phyloP scores from a whole-genome alignment of 768 basidiomycete species.

The Auriscalpium orientale region DNA sequence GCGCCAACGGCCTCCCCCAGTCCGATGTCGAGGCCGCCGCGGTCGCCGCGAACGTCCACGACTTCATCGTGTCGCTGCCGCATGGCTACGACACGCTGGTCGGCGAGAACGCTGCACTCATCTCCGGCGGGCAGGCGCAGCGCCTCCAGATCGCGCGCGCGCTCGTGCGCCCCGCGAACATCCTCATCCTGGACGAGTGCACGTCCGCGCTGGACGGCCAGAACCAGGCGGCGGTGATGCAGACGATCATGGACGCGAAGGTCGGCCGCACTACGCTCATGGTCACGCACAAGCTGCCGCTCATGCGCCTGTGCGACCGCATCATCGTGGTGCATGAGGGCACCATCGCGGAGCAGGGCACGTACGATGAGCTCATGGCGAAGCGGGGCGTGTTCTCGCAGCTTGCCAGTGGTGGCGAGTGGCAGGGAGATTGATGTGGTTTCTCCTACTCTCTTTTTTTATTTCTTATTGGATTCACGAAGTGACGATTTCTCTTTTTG shows the following conservation, averaged over 20 bases:
- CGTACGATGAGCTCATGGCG: conserved; percentile 62
- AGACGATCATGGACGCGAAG: conserved; percentile 60
- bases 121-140: conserved; percentile 95
- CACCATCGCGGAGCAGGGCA: conserved; percentile 67
- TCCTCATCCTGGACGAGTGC: conserved; percentile 90
- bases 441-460: neutral
- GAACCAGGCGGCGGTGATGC: conserved; percentile 78
- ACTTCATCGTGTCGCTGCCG: conserved; percentile 74
- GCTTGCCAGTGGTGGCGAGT: conserved; percentile 75
- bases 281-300: conserved; percentile 86
- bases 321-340: conserved; percentile 80
- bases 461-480: neutral
- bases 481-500: neutral
- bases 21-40: conserved; percentile 66
- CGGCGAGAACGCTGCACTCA: conserved; percentile 85
- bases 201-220: conserved; percentile 85
- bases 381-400: conserved; percentile 65
- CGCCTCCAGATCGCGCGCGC: conserved; percentile 88
- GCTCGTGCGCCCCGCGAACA: conserved; percentile 61
- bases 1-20: conserved; percentile 39
- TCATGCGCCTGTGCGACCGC: conserved; percentile 90
- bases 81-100: conserved; percentile 82
- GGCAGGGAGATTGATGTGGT: conserved; percentile 26
- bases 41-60: conserved; percentile 72
- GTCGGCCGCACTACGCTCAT: conserved; percentile 78